Base-by-base conservation (phyloP, 352 stramenopile species). In the Globisporangium cystogenes region DNA sequence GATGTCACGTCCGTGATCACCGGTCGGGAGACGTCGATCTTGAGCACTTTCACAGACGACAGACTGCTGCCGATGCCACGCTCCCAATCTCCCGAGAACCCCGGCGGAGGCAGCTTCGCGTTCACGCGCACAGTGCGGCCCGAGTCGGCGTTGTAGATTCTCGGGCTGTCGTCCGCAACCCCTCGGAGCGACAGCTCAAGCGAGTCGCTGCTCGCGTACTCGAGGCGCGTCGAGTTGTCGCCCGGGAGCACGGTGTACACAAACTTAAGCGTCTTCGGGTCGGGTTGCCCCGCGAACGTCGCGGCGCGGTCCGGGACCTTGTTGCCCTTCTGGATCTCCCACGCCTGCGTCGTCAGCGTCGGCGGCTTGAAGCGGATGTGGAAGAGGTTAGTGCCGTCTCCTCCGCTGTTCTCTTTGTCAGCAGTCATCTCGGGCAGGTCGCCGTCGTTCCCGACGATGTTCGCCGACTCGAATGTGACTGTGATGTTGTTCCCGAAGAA, bases 401-500 rank as follows among this genome's bases (percentile, higher is more conserved):
- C 82, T 2, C 59, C 51, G 7, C 23, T 29, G 36, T 93, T 93
- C 24, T 55, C 59, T 15, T 45, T 37, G 43, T 90, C 79, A 2
- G 65, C 72, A 7, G 68, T 82, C 59, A 93, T 64, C 35, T 74
- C 68, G 0, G 80, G 71, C 12, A 93, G 53, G 62, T 93, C 68
- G 59, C 81, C 81, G 48, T 92, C 81, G 7, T 47, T 50, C 26
- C 76, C 74, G 29, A 65, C 64, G 23, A 85, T 72, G 55, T 92
- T 92, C 52, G 90, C 71, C 4, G 75, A 86, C 47, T 90, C 78
- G 57, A 87, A 92, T 1, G 77, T 87, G 21, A 92, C 52, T 0
- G 74, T 87, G 53, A 90, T 88, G 55, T 87, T 88, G 57, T 89
- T 92, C 26, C 81, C 81, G 41, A 86, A 82, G 48, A 77, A 92